phyloP scores from a whole-genome alignment of 441 rosid species.

The Pelargonium cotyledonis region DNA sequence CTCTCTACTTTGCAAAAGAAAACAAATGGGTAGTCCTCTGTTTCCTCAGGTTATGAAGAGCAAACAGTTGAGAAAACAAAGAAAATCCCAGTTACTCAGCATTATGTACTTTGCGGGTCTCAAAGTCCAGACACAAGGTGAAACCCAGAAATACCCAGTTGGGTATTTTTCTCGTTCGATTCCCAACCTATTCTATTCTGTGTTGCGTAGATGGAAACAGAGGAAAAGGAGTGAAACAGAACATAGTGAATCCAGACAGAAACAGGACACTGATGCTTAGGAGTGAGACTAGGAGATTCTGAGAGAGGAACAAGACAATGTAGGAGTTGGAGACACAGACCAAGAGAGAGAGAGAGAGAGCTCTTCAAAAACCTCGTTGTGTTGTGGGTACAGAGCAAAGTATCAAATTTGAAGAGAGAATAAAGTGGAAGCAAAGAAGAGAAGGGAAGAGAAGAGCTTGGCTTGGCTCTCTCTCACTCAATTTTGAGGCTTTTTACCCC shows the following conservation, averaged over 20 bases:
- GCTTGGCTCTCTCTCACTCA: not conserved
- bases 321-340: conserved; percentile 14
- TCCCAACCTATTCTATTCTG: conserved; percentile 9
- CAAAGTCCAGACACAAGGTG: conserved; percentile 13
- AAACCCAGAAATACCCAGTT: conserved; percentile 26
- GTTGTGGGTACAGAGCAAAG: conserved; percentile 44
- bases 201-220: conserved; percentile 16
- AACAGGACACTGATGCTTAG: conserved; percentile 31
- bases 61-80: conserved; percentile 22
- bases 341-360: conserved; percentile 20
- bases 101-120: conserved; percentile 20
- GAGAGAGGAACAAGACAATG: conserved; percentile 52
- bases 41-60: conserved; percentile 28
- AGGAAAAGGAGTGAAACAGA: conserved; percentile 12
- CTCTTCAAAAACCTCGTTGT: conserved; percentile 42
- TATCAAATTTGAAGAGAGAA: conserved; percentile 52
- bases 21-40: conserved; percentile 21
- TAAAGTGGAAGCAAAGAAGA: conserved; percentile 32
- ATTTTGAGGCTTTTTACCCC: conserved; percentile 28
- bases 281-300: conserved; percentile 39
- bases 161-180: conserved; percentile 13
- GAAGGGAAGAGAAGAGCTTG: conserved; percentile 18
- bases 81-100: conserved; percentile 26
- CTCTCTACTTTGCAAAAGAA: conserved; percentile 14
- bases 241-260: conserved; percentile 12